Percentiles rank a stretch among this genome's conserved stretches.
Evolutionary conservation across 1,284 basidiomycete genomes (phyloP).

Genomic region (Irpex lacteus): DNA sequence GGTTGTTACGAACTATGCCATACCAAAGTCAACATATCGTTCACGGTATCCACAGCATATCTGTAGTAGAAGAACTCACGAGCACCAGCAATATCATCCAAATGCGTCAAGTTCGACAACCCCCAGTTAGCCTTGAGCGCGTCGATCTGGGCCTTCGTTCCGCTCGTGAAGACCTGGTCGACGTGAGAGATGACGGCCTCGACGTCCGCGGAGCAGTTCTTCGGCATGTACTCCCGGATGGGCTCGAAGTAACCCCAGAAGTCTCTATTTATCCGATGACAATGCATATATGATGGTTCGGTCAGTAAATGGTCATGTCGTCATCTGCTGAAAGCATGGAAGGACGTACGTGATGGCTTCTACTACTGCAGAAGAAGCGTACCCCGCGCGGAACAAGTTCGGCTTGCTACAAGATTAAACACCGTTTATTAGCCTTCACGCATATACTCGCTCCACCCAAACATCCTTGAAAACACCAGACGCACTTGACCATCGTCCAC

Average conservation of each 20-base stretch:
- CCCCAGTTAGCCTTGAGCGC: constrained; percentile 57
- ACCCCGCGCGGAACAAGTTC: constrained; percentile 63
- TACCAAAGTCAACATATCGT: constrained; percentile 4
- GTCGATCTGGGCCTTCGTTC: constrained; percentile 43
- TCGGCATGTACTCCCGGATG: constrained; percentile 64
- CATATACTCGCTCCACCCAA: neutral
- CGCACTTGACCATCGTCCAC: constrained; percentile 72
- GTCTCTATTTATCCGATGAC: constrained; percentile 22
- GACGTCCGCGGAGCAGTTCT: constrained; percentile 72
- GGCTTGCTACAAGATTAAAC: constrained; percentile 47
- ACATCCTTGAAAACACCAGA: constrained; percentile 1
- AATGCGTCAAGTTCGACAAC: constrained; percentile 51
- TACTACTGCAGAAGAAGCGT: constrained; percentile 71
- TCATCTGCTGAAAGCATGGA: neutral
- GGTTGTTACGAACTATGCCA: constrained; percentile 50
- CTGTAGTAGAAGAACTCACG: constrained; percentile 30
- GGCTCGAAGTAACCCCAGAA: constrained; percentile 75
- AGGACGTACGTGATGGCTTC: constrained; percentile 55
- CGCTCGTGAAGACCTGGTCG: constrained; percentile 50
- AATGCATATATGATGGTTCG: neutral
- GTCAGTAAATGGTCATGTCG: too few species aligned
- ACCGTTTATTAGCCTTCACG: neutral
- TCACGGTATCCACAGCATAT: neutral
- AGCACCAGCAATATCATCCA: constrained; percentile 66
- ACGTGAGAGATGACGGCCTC: constrained; percentile 62